Base-by-base conservation (phyloP, 2,329 filamentous ascomycete genomes). In the Clonostachys rhizophaga region DNA sequence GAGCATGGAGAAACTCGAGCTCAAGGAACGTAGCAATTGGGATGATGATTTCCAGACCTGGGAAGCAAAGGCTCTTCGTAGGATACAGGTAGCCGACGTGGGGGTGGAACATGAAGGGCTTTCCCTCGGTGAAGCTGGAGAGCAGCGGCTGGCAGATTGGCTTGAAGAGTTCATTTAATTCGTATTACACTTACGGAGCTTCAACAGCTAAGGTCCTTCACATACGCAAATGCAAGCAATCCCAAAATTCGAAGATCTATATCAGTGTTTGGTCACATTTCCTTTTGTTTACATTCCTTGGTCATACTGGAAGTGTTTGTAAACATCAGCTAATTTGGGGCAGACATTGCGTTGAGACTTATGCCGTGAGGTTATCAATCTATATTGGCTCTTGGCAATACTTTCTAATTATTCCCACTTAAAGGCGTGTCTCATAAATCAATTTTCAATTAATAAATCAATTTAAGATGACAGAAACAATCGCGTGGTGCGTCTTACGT, bases 1-100 rank as follows among this genome's bases (percentile, higher is more conserved):
- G 40, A 78, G 76, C 54, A 54, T 80, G 20, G 62, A 71, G 30
- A 68, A 65, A 54, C 39, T 69, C 4, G 76, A 80, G 57, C 53
- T 74, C 14, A 68, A 65, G 49, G 64, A 73, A 51, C 63, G 69
- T 17, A 56, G 52, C 44, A 59, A 55, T 35, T 72, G 69, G 69
- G 72, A 75, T 47, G 59, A 66, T 2, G 62, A 72, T 6, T 55
- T 61, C 34, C 59, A 64, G 10, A 59, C 50, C 5, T 61, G 54
- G 54, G 58, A 59, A 4, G 57, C 55, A 2, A 69, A 72, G 53
- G 63, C 62, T 1, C 48, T 55, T 14, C 58, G 60, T 18, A 60
- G 71, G 44, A 64, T 81, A 8, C 64, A 64, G 44, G 49, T 69
- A 3, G 44, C 58, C 6, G 65, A 70, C 9, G 60, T 69, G 6